These are phyloP conservation scores for Phaeosphaeriaceae sp. DNA, from an alignment of 2,329 filamentous ascomycete genomes.

Conservation along the genomic window DNA sequence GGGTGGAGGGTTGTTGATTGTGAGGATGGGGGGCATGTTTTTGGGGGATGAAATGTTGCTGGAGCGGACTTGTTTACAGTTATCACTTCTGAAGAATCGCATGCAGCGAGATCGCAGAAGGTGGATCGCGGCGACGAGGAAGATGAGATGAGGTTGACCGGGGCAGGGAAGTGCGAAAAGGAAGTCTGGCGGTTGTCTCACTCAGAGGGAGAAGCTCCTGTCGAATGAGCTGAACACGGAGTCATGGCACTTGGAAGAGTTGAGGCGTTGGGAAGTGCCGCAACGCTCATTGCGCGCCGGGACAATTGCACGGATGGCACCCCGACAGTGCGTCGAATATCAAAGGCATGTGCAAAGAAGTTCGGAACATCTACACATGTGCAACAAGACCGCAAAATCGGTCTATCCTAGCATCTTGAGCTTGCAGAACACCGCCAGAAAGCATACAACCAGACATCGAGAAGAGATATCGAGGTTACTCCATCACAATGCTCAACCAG, in stretches of 20 bases:
- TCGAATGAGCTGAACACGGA: no score
- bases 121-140: neutral
- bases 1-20: slow-evolving; percentile 38
- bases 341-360: neutral
- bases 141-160: no score
- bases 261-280: neutral
- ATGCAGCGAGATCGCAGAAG: no score
- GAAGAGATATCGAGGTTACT: neutral
- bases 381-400: neutral
- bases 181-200: no score
- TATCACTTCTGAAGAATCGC: no score
- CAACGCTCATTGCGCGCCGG: no score
- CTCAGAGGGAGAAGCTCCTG: no score
- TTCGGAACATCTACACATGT: neutral
- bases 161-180: no score
- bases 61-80: no score
- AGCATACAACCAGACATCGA: no score
- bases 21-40: slow-evolving; percentile 20
- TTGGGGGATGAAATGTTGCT: slow-evolving; percentile 23
- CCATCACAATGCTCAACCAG: slow-evolving; percentile 5
- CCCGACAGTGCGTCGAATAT: neutral
- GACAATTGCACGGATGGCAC: neutral
- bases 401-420: neutral
- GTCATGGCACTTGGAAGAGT: neutral
- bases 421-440: slow-evolving; percentile 1